Evolutionary conservation across 1,139 yeast genomes (phyloP).

Genomic region (Geotrichum australiense): DNA sequence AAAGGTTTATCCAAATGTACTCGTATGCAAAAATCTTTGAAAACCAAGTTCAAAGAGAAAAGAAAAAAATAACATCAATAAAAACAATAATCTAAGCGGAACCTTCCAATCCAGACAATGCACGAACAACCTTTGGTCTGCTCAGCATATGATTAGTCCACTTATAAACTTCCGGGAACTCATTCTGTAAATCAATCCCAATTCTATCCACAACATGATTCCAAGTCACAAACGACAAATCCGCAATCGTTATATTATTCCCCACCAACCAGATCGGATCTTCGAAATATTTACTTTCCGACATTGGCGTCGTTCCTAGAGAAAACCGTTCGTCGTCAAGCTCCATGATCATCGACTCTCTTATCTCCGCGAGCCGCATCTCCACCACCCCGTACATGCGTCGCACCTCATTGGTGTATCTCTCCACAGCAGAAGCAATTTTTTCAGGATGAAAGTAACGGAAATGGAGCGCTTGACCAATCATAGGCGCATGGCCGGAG

Average conservation of each 20-base stretch:
- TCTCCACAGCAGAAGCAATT: slow-evolving; percentile 81
- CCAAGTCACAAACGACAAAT: slow-evolving; percentile 92
- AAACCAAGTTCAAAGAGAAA: slow-evolving; percentile 18
- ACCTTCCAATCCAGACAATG: slow-evolving; percentile 31
- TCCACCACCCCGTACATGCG: slow-evolving; percentile 92
- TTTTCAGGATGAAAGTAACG: slow-evolving; percentile 83
- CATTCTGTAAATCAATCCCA: slow-evolving; percentile 78
- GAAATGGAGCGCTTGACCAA: slow-evolving; percentile 94
- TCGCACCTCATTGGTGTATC: slow-evolving; percentile 89
- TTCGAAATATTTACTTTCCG: slow-evolving; percentile 81
- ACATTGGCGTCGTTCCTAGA: slow-evolving; percentile 80
- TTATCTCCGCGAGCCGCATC: slow-evolving; percentile 88
- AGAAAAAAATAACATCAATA: slow-evolving; percentile 15
- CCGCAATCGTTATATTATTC: slow-evolving; percentile 81
- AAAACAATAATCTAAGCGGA: slow-evolving; percentile 8
- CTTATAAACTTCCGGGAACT: slow-evolving; percentile 76
- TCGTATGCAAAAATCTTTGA: too few species aligned
- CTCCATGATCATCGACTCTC: slow-evolving; percentile 88
- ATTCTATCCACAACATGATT: slow-evolving; percentile 90
- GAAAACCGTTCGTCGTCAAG: slow-evolving; percentile 82
- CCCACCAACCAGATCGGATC: slow-evolving; percentile 96
- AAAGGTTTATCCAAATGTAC: too few species aligned
- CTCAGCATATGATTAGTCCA: slow-evolving; percentile 55
- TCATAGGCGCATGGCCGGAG: slow-evolving; percentile 96
- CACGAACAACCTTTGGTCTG: slow-evolving; percentile 34